Evolutionary conservation across 83 land plant genomes (phyloP), one percentile per base, ranked within the genome.

Genomic region (Picea abies): DNA sequence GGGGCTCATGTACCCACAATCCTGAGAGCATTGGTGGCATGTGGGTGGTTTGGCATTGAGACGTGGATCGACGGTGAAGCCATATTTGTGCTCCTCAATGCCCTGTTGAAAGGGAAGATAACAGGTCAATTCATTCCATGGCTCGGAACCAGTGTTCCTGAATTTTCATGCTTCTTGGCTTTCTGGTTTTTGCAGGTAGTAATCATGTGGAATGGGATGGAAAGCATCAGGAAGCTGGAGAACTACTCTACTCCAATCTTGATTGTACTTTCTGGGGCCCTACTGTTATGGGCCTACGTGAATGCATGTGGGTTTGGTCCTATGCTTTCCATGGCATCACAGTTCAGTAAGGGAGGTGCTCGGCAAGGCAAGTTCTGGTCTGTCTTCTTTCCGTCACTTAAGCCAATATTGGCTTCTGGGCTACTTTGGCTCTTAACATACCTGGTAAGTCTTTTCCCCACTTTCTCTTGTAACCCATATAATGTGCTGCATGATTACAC

Each of bases 1-100:
- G 99, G 99, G 4, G 95, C 99, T 19, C 91, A 94, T 81, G 47
- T 97, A 32, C 95, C 98, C 44, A 85, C 98, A 5, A 84, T 93
- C 65, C 87, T 97, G 60, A 84, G 99, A 26, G 99, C 90, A 2
- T 79, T 97, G 49, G 93, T 97, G 29, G 99, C 90, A 4, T 97
- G 99, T 84, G 99, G 99, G 10, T 97, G 99, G 99, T 97, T 86
- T 83, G 98, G 99, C 14, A 95, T 97, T 61, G 98, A 97, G 85
- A 90, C 98, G 0, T 97, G 99, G 99, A 93, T 97, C 29, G 99
- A 96, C 6, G 99, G 99, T 70, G 87, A 95, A 75, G 95, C 96
- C 20, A 86, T 97, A 44, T 97, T 85, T 79, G 84, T 89, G 26
- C 89, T 97, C 5, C 78, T 95, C 9, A 93, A 94, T 10, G 26